Evolutionary conservation across 805 yeast species (phyloP), one percentile per base, ranked within the genome.

Genomic region (Blastobotrys chiropterorum): DNA sequence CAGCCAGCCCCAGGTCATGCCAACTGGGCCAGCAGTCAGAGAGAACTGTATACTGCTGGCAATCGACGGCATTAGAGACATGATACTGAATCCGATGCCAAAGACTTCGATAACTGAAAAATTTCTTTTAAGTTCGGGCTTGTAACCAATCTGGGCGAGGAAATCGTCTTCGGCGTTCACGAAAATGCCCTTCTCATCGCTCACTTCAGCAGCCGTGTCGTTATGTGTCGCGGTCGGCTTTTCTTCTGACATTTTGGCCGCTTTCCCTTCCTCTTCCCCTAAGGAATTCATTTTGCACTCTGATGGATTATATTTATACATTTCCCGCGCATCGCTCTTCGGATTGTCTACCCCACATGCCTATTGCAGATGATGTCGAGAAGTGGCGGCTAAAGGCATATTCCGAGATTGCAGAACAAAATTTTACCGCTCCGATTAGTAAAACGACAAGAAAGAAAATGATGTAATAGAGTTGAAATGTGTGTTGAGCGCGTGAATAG

Each of bases 1-100:
- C 46, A 81, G 66, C 90, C 92, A 85, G 46, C 87, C 85, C 90
- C 90, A 85, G 2, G 83, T 72, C 52, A 82, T 72, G 3, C 83
- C 80, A 7, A 76, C 80, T 0, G 86, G 81, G 2, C 90, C 90
- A 0, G 84, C 80, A 31, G 77, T 66, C 13, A 84, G 69, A 16
- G 84, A 83, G 46, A 73, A 71, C 7, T 71, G 71, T 31, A 82
- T 62, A 30, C 76, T 72, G 2, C 86, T 77, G 0, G 86, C 78
- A 48, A 83, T 79, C 11, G 84, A 77, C 6, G 71, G 72, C 42
- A 83, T 68, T 46, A 84, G 66, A 7, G 88, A 86, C 88, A 85
- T 83, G 62, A 85, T 82, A 16, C 83, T 76, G 61, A 82, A 83
- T 2, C 88, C 85, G 52, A 83, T 79, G 51, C 86, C 87, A 62